Percentiles rank a stretch among this genome's conserved stretches.
Evolutionary conservation across 129 eudicot species (phyloP).

Genomic region (Centaurea solstitialis): DNA sequence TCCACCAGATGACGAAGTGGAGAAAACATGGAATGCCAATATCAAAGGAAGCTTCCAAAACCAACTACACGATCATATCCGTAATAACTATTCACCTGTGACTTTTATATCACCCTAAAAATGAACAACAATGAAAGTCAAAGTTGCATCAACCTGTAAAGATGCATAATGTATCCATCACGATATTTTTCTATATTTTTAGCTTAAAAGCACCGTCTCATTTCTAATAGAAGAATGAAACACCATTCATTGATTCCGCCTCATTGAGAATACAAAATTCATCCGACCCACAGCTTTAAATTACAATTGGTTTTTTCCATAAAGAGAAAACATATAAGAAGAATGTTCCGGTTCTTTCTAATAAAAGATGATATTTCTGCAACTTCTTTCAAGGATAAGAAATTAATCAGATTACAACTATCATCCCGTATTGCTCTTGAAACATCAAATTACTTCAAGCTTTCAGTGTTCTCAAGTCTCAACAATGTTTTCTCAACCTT

Average conservation of each 20-base stretch:
- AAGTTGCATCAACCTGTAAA: constrained; percentile 29
- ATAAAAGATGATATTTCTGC: neutral
- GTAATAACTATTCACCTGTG: constrained; percentile 8
- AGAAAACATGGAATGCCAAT: constrained; percentile 54
- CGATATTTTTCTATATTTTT: neutral
- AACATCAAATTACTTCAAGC: constrained; percentile 3
- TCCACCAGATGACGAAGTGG: constrained; percentile 30
- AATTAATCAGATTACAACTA: constrained; percentile 10
- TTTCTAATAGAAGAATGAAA: neutral
- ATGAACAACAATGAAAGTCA: constrained; percentile 19
- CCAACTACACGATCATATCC: neutral
- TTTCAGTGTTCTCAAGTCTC: constrained; percentile 1
- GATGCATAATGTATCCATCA: constrained; percentile 3
- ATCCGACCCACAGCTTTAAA: neutral
- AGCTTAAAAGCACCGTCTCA: neutral
- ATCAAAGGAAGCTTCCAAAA: constrained; percentile 17
- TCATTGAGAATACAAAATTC: neutral
- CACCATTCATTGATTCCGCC: neutral
- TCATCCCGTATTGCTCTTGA: neutral
- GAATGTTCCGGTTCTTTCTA: constrained; percentile 5
- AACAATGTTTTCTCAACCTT: neutral
- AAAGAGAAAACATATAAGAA: constrained; percentile 9
- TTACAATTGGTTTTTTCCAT: constrained; percentile 1
- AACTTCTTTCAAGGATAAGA: neutral
- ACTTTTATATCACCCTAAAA: constrained; percentile 22